These are phyloP conservation scores for Pichia sp. DNA, from an alignment of 1,139 yeast genomes.

Conservation along the genomic window DNA sequence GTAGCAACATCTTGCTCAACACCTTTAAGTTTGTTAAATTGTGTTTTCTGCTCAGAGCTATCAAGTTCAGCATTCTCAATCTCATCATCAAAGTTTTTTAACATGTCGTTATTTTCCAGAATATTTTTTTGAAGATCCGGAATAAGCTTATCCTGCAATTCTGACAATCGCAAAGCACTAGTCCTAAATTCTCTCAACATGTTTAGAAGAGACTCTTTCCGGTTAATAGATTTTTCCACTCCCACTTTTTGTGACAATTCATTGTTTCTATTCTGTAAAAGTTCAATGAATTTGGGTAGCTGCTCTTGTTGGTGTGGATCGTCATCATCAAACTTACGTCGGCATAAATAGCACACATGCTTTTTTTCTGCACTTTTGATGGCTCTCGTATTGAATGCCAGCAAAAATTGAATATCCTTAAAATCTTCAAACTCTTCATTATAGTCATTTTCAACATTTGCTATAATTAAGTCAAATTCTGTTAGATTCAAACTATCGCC, in stretches of 20 bases:
- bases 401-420: slow-evolving; percentile 62
- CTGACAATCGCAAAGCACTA: slow-evolving; percentile 18
- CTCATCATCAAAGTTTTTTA: slow-evolving; percentile 2
- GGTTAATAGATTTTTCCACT: slow-evolving; percentile 22
- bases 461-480: slow-evolving; percentile 45
- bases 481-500: slow-evolving; percentile 34
- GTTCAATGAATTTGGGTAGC: slow-evolving; percentile 23
- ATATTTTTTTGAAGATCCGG: not conserved
- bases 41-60: not conserved
- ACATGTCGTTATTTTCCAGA: not conserved
- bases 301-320: slow-evolving; percentile 9
- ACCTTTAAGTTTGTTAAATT: slow-evolving; percentile 8
- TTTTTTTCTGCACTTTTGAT: slow-evolving; percentile 53
- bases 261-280: slow-evolving; percentile 18
- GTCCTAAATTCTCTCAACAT: slow-evolving; percentile 22
- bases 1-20: slow-evolving; percentile 12
- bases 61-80: not conserved
- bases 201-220: slow-evolving; percentile 25
- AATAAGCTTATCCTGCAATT: slow-evolving; percentile 2
- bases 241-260: slow-evolving; percentile 25
- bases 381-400: slow-evolving; percentile 61
- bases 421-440: slow-evolving; percentile 55
- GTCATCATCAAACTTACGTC: slow-evolving; percentile 49
- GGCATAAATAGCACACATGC: slow-evolving; percentile 62
- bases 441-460: slow-evolving; percentile 59